Conservation (phyloP, 2,329 filamentous ascomycete species). For the Microsporum ferrugineum region DNA sequence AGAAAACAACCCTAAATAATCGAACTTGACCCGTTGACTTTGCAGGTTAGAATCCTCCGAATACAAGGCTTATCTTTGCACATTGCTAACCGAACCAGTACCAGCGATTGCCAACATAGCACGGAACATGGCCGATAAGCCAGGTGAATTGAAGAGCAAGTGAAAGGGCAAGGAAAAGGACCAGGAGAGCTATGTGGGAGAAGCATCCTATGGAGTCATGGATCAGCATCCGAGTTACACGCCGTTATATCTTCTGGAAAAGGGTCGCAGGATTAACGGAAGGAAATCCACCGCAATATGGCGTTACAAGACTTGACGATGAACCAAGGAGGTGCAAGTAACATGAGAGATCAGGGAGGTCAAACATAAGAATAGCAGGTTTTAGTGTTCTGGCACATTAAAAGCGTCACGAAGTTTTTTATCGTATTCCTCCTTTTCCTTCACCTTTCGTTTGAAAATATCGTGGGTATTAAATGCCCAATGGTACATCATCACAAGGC, state of each 20-base stretch:
- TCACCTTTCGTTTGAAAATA: conserved; percentile 12
- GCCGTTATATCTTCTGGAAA: background rate
- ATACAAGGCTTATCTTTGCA: no score
- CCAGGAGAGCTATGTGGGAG: background rate
- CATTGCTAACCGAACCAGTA: no score
- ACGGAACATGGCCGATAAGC: background rate
- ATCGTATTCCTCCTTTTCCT: conserved; percentile 15
- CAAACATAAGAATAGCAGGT: background rate
- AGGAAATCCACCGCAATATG: background rate
- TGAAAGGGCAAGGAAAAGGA: background rate
- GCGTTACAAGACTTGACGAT: background rate
- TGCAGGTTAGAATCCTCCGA: no score
- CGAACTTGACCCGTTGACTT: no score
- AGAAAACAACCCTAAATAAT: no score
- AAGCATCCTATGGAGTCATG: background rate
- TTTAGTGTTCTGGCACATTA: conserved; percentile 7
- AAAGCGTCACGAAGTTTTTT: background rate
- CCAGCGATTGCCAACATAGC: no score
- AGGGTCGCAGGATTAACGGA: background rate
- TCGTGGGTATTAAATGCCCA: conserved; percentile 8
- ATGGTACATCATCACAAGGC: conserved; percentile 12
- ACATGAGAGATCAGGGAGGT: background rate
- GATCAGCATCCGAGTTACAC: background rate
- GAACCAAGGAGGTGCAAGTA: background rate
- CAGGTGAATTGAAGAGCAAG: background rate